Evolutionary conservation across 1,284 basidiomycete genomes (phyloP), one percentile per base, ranked within the genome.

Genomic region (Tilletia horrida): DNA sequence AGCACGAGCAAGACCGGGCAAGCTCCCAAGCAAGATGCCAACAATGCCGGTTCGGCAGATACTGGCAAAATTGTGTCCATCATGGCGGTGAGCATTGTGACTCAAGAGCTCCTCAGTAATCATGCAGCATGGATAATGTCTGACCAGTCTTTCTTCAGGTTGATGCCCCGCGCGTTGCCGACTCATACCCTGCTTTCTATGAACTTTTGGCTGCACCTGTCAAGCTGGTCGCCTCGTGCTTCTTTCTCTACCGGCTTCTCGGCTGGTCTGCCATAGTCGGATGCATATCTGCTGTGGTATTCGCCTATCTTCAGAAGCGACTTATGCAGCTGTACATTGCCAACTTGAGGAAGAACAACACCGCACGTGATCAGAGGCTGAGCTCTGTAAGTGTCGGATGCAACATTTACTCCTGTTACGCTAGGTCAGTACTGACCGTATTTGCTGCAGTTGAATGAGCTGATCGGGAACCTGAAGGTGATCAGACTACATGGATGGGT

Each of bases 231-330:
- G 72, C 73, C 40, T 73, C 70, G 44, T 63, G 67, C 3, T 64
- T 66, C 4, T 78, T 78, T 62, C 64, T 73, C 4, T 75, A 77
- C 66, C 66, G 71, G 44, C 70, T 78, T 16, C 69, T 78, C n/a
- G 76, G 76, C 16, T 72, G 70, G 67, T 71, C 70, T 6, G 73
- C 76, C 1, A 69, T 78, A 14, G 67, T 69, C 11, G 75, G 76
- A 18, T 69, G 74, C 11, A 67, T 43, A 1, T 66, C 69, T 7
- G 67, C 69, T 9, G 55, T 77, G 27, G 21, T 74, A n/a, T 27
- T 68, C 27, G 70, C 73, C 59, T 74, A 75, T 0, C 18, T 76
- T 7, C 61, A 62, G 44, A 64, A 69, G 35, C 11, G 59, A 16
- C 23, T 55, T 9, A 70, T 61, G 35, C 14, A 48, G 43, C 64